Evolutionary conservation across 371 early-diverging fungal genomes (phyloP), one percentile per base, ranked within the genome.

Genomic region (Coemansia sp.): DNA sequence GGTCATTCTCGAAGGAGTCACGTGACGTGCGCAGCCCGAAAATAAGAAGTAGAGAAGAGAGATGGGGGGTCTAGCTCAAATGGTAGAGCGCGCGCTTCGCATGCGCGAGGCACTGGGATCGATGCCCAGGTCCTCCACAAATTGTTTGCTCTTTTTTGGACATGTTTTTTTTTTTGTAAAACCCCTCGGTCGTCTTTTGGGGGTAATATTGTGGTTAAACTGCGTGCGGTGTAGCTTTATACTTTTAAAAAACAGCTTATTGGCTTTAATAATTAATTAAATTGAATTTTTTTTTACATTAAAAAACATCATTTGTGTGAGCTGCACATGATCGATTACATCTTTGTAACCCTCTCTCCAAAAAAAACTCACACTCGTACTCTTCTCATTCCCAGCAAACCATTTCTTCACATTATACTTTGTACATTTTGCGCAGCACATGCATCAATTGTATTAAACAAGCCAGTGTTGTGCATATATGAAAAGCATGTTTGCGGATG

Each of bases 31-130:
- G 31, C 31, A 31, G 31, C 31, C 31, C 31, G 31, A 31, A 31
- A 31, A 31, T 31, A 8, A 31, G 5, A 31, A 31, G 31, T 31
- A 31, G 31, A 31, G 31, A 31, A 31, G 31, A 31, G 31, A 31
- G 14, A 45, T 45, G 13, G 45, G 45, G 45, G 45, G 16, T n/a
- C 16, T 45, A 24, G 24, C 24, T 71, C 82, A 71, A 70, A 52
- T 71, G 82, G 82, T 69, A 80, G 81, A 80, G 80, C 77, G 81
- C 72, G 69, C 79, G 82, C 81, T 82, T 77, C 29, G 80, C 83
- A 78, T 77, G 81, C 54, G 72, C 71, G 53, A 84, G 71, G 82
- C 48, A 52, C 73, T 16, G 70, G 80, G 74, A 68, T 81, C 83
- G 68, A 81, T 68, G 26, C 80, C 80, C 79, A n/a, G 71, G 63